Percentiles rank a stretch among this genome's conserved stretches.
These are phyloP conservation scores for Dothideomycetes sp. DNA, from an alignment of 2,329 filamentous ascomycete species.

Conservation along the genomic window DNA sequence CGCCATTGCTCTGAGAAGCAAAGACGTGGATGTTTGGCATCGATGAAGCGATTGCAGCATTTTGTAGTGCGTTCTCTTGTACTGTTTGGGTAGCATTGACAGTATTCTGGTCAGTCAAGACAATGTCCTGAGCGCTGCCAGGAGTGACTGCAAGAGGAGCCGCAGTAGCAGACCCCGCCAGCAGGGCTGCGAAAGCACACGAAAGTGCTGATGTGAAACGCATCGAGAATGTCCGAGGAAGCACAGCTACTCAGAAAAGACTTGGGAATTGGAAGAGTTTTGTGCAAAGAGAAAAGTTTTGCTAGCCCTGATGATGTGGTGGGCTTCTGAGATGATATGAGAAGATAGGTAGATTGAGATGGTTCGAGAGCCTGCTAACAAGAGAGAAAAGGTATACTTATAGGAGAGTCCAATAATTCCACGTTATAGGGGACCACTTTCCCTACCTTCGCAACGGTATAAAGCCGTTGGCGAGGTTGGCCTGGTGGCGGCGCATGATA, in stretches of 20 bases:
- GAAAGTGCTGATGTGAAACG: slow-evolving; percentile 9
- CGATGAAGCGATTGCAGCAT: background rate
- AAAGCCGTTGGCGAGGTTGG: slow-evolving; percentile 12
- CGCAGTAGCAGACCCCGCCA: slow-evolving; percentile 15
- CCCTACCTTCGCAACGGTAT: slow-evolving; percentile 9
- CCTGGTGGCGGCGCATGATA: slow-evolving; percentile 10
- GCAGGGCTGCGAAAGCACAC: slow-evolving; percentile 8
- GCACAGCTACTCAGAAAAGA: background rate
- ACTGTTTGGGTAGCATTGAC: slow-evolving; percentile 19
- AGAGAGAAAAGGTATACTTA: slow-evolving; percentile 5
- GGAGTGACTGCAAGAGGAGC: slow-evolving; percentile 19
- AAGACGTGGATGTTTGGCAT: slow-evolving; percentile 3
- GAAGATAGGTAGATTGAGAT: background rate
- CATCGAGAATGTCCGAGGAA: slow-evolving; percentile 5
- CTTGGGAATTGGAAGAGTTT: background rate
- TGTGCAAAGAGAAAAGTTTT: background rate
- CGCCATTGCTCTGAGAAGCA: background rate
- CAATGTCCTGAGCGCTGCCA: slow-evolving; percentile 18
- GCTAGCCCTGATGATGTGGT: too few relatives aligned
- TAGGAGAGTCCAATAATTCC: slow-evolving; percentile 1
- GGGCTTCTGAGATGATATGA: background rate
- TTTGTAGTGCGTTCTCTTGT: background rate
- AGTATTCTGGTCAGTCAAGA: slow-evolving; percentile 21
- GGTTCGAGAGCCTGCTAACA: background rate
- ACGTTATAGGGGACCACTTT: slow-evolving; percentile 8